Evolutionary conservation across 2,329 filamentous ascomycete genomes (phyloP).

Genomic region (Gliomastix tumulicola): DNA sequence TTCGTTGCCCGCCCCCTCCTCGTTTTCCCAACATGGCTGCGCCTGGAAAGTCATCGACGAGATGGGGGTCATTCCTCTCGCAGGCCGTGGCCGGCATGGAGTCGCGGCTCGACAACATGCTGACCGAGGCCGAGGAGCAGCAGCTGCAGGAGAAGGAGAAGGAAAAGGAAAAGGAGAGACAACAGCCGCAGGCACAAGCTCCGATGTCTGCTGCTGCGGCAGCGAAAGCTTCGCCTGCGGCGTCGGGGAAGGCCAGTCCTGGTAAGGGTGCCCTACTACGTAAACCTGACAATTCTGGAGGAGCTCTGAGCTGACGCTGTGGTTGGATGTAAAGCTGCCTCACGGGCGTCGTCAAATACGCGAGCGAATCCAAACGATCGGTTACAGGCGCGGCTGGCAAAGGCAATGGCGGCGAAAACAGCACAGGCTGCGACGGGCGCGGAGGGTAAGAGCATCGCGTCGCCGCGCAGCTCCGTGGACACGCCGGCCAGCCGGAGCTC

Average conservation of each 20-base stretch:
- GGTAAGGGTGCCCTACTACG: conserved; percentile 14
- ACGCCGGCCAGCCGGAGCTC: conserved; percentile 15
- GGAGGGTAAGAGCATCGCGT: conserved; percentile 34
- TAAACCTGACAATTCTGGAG: too few relatives aligned
- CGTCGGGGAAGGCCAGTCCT: conserved; percentile 11
- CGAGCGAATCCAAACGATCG: conserved; percentile 71
- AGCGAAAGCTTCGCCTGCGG: conserved; percentile 20
- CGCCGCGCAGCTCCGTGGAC: conserved; percentile 29
- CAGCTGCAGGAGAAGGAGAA: conserved; percentile 19
- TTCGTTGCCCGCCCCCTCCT: too few relatives aligned
- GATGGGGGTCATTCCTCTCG: conserved; percentile 77
- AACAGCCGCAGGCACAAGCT: conserved; percentile 20
- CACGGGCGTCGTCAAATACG: conserved; percentile 57
- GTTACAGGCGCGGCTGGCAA: conserved; percentile 82
- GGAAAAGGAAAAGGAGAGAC: conserved; percentile 14
- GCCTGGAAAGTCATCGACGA: conserved; percentile 43
- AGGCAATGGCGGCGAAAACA: conserved; percentile 72
- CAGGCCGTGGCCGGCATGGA: conserved; percentile 92
- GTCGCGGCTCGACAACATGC: conserved; percentile 83
- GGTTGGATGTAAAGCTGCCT: conserved; percentile 24
- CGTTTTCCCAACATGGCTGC: conserved; percentile 40
- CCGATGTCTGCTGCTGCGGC: conserved; percentile 5
- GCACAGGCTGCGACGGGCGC: conserved; percentile 12
- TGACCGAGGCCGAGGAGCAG: conserved; percentile 60
- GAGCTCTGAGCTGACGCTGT: conserved; percentile 1